Base-by-base conservation (phyloP, 768 basidiomycete genomes). In the Imleria badia region DNA sequence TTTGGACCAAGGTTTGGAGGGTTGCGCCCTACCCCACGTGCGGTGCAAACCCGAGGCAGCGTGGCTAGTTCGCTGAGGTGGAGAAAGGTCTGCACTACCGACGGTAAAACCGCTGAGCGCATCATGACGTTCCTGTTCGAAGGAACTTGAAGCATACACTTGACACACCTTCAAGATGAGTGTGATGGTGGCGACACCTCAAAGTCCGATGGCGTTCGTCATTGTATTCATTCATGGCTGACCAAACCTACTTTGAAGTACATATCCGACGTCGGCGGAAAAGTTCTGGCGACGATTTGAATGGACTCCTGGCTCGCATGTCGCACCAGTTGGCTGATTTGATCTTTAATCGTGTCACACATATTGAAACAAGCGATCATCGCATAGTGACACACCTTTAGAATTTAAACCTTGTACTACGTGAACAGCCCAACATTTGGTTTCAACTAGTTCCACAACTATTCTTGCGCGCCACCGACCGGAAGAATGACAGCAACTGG, bases 1-100 rank as follows among this genome's bases (percentile, higher is more conserved):
- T 6, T 26, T 26, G 26, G 26, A 26, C 26, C 26, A 19, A 58
- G 17, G 42, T 29, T 46, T 33, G 30, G n/a, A 43, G n/a, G 34
- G 55, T 51, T 36, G 42, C 39, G 40, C 54, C 38, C 33, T 9
- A 43, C 43, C 3, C 40, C 59, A 51, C 59, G 48, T 61, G 58
- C 26, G 10, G 22, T 17, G 26, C 42, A n/a, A 20, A 31, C 36
- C 15, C 3, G 23, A 34, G 15, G 12, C 40, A 51, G 51, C 49
- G 40, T 60, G 59, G 48, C 49, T 20, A 23, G 23, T 45, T 45
- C 59, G 23, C 23, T 26, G 26, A 35, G 29, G 40, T n/a, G 10
- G 44, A 42, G 29, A 22, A 22, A n/a, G 19, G 15, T 11, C 9
- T 17, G 14, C 34, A 3, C 44, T 47, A 5, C 45, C 22, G 54